phyloP scores from a whole-genome alignment of 805 yeast genomes.

The Yarrowia sp. region DNA sequence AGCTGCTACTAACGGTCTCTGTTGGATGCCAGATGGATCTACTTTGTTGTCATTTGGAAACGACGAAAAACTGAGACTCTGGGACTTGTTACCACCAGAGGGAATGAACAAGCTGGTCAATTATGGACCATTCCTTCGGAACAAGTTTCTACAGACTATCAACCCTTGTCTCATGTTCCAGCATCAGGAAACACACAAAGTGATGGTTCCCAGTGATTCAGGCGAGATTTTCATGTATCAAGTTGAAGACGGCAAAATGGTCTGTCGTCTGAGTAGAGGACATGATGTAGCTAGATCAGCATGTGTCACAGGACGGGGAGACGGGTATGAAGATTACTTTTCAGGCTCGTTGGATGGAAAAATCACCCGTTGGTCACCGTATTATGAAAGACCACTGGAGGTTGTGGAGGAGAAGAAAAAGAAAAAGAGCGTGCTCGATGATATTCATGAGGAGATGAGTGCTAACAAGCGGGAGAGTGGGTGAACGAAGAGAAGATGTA shows the following conservation, averaged over 20 bases:
- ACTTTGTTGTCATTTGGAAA: slow-evolving; percentile 65
- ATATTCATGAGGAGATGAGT: slow-evolving; percentile 16
- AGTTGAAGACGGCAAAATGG: slow-evolving; percentile 59
- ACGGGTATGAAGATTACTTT: slow-evolving; percentile 47
- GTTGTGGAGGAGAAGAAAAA: not conserved
- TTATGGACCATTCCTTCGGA: slow-evolving; percentile 75
- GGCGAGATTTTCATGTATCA: slow-evolving; percentile 66
- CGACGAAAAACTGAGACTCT: slow-evolving; percentile 76
- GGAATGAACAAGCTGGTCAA: slow-evolving; percentile 61
- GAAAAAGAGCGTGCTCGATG: slow-evolving; percentile 4
- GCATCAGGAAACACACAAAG: slow-evolving; percentile 39
- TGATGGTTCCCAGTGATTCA: slow-evolving; percentile 65
- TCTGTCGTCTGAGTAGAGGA: slow-evolving; percentile 52
- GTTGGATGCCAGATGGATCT: slow-evolving; percentile 69
- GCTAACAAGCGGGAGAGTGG: not conserved
- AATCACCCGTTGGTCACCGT: slow-evolving; percentile 56
- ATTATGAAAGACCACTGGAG: slow-evolving; percentile 24
- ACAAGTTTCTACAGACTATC: slow-evolving; percentile 56
- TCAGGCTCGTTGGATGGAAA: slow-evolving; percentile 70
- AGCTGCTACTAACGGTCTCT: slow-evolving; percentile 73
- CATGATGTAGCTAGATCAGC: slow-evolving; percentile 50
- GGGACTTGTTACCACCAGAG: slow-evolving; percentile 60
- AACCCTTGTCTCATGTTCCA: slow-evolving; percentile 51
- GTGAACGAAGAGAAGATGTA: too few relatives aligned
- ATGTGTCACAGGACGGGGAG: slow-evolving; percentile 51